Evolutionary conservation across 768 basidiomycete genomes (phyloP).

Genomic region (button mushroom (Agaricus bisporus)): DNA sequence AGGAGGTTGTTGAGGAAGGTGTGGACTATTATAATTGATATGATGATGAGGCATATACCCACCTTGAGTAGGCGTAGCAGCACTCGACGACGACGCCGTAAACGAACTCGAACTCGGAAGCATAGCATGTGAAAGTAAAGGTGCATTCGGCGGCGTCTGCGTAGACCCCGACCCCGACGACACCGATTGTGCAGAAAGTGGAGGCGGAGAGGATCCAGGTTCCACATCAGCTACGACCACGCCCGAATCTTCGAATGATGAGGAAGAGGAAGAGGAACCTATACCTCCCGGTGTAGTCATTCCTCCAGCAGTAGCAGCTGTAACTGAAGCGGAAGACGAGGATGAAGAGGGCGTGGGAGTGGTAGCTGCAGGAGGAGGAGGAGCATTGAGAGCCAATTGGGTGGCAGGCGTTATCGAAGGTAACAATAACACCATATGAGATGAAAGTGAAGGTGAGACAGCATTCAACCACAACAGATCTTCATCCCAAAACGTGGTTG

Average conservation of each 20-base stretch:
- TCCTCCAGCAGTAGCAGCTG: background rate
- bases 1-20: background rate
- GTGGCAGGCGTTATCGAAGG: slow-evolving; percentile 2
- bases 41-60: no score
- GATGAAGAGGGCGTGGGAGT: background rate
- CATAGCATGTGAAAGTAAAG: background rate
- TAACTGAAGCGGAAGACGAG: background rate
- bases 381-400: background rate
- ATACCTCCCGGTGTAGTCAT: background rate
- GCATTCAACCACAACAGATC: slow-evolving; percentile 5
- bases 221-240: no score
- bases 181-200: background rate
- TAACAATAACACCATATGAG: slow-evolving; percentile 6
- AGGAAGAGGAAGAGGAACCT: background rate
- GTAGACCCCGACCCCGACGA: background rate
- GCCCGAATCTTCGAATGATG: background rate
- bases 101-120: background rate
- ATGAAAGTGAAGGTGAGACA: background rate
- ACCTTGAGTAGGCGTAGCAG: no score
- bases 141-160: background rate
- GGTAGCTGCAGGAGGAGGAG: background rate
- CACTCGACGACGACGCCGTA: no score
- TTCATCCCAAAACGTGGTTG: background rate
- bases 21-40: background rate
- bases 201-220: background rate